Evolutionary conservation across 1,284 basidiomycete genomes (phyloP).

Genomic region (Ceratobasidium sp.): DNA sequence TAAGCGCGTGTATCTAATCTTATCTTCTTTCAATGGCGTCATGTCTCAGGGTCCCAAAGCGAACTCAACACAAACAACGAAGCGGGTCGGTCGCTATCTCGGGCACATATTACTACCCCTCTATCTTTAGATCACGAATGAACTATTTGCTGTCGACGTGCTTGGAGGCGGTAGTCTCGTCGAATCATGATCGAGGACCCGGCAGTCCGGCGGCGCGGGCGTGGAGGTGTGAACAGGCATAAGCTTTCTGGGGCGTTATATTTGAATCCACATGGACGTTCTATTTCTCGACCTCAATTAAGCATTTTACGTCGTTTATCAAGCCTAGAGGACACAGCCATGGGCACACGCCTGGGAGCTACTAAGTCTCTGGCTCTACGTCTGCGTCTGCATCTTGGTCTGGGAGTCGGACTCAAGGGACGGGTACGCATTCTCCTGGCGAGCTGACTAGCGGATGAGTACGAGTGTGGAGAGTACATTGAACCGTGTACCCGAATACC

Average conservation of each 20-base stretch:
- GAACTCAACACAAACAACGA: too few relatives aligned
- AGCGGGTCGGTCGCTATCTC: too few relatives aligned
- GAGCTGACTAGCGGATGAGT: slow-evolving; percentile 1
- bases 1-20: too few relatives aligned
- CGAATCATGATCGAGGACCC: slow-evolving; percentile 58
- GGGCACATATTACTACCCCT: too few relatives aligned
- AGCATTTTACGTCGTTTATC: slow-evolving; percentile 53
- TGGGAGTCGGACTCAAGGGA: slow-evolving; percentile 50
- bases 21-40: too few relatives aligned
- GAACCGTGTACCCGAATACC: slow-evolving; percentile 85
- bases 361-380: slow-evolving; percentile 65
- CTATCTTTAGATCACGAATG: too few relatives aligned
- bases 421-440: slow-evolving; percentile 75
- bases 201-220: slow-evolving; percentile 56
- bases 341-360: slow-evolving; percentile 64
- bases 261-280: slow-evolving; percentile 44
- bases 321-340: slow-evolving; percentile 62
- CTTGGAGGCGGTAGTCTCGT: too few relatives aligned
- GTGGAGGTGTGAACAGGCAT: slow-evolving; percentile 21
- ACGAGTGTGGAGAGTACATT: slow-evolving; percentile 21
- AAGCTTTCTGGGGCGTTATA: slow-evolving; percentile 28
- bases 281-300: slow-evolving; percentile 48
- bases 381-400: slow-evolving; percentile 50
- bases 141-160: too few relatives aligned
- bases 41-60: too few relatives aligned